Percentiles rank a stretch among this genome's conserved stretches.
phyloP scores from a whole-genome alignment of 306 rosid genomes.

The Sindora glabra region DNA sequence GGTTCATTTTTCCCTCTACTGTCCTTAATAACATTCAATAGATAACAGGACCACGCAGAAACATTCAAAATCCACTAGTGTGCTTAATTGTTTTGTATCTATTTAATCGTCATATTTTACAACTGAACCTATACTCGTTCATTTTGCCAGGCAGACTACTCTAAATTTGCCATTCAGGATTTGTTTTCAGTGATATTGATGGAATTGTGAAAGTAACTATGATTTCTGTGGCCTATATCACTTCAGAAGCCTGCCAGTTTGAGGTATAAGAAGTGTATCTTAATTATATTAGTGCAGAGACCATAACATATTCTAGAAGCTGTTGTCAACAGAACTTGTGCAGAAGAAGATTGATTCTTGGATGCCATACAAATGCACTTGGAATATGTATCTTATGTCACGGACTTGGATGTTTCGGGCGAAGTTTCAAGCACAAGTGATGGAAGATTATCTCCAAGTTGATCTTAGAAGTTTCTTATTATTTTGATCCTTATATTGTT shows the following conservation, averaged over 20 bases:
- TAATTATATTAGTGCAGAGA: not conserved
- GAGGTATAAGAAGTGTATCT: constrained; percentile 10
- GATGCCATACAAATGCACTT: no score
- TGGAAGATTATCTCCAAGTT: no score
- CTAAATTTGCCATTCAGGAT: not conserved
- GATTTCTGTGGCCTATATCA: constrained; percentile 18
- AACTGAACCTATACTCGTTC: constrained; percentile 4
- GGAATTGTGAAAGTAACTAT: no score
- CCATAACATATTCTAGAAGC: not conserved
- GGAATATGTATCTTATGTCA: no score
- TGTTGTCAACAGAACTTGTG: constrained; percentile 15
- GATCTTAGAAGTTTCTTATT: not conserved
- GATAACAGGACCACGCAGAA: not conserved
- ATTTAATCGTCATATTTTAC: constrained; percentile 1
- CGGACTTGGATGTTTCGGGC: no score
- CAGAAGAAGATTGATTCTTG: not conserved
- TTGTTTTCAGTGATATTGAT: no score
- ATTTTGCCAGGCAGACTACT: constrained; percentile 28
- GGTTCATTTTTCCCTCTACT: not conserved
- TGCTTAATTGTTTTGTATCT: not conserved
- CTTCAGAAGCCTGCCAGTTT: not conserved
- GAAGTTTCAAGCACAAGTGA: no score
- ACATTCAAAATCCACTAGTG: not conserved
- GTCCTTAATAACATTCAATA: not conserved
- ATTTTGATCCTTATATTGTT: not conserved